Percentiles rank a stretch among this genome's conserved stretches.
Conservation (phyloP, 1,284 basidiomycete species). For the Cutaneotrichosporon sp. region DNA sequence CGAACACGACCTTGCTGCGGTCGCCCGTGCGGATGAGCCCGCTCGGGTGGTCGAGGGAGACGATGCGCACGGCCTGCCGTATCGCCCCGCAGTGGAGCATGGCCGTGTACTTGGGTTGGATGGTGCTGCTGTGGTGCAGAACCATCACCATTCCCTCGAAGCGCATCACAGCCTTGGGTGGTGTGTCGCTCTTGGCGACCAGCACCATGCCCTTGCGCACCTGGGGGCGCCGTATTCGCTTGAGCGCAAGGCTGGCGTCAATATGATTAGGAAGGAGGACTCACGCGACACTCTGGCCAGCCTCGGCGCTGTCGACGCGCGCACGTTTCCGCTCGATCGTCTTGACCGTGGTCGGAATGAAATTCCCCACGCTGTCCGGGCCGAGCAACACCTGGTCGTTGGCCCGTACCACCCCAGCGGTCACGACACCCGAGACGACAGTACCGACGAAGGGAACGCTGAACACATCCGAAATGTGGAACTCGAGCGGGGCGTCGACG, state of each 20-base stretch:
- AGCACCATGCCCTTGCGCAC: constrained; percentile 96
- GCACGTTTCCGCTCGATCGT: constrained; percentile 94
- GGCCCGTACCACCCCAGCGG: constrained; percentile 70
- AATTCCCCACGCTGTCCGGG: constrained; percentile 91
- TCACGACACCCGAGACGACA: constrained; percentile 89
- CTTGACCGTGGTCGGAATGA: constrained; percentile 76
- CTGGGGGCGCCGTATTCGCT: constrained; percentile 76
- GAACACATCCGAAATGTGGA: constrained; percentile 60
- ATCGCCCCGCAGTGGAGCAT: constrained; percentile 47
- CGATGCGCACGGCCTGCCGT: constrained; percentile 80
- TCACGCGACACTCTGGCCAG: constrained; percentile 87
- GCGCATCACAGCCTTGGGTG: constrained; percentile 60
- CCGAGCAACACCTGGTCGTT: constrained; percentile 85
- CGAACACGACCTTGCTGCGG: constrained; percentile 83
- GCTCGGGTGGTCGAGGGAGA: constrained; percentile 83
- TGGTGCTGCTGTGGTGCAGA: constrained; percentile 81
- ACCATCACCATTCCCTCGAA: constrained; percentile 50
- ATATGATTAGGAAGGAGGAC: constrained; percentile 7
- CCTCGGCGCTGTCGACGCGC: constrained; percentile 79
- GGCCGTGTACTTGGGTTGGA: constrained; percentile 86
- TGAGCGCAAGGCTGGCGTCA: constrained; percentile 70
- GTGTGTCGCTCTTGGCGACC: constrained; percentile 73
- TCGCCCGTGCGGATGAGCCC: constrained; percentile 87
- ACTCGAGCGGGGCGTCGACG: constrained; percentile 83
- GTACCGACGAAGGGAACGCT: constrained; percentile 94